Percentiles rank a stretch among this genome's conserved stretches.
These are phyloP conservation scores for Rhynchosporium graminicola DNA, from an alignment of 2,329 filamentous ascomycete species.

Conservation along the genomic window DNA sequence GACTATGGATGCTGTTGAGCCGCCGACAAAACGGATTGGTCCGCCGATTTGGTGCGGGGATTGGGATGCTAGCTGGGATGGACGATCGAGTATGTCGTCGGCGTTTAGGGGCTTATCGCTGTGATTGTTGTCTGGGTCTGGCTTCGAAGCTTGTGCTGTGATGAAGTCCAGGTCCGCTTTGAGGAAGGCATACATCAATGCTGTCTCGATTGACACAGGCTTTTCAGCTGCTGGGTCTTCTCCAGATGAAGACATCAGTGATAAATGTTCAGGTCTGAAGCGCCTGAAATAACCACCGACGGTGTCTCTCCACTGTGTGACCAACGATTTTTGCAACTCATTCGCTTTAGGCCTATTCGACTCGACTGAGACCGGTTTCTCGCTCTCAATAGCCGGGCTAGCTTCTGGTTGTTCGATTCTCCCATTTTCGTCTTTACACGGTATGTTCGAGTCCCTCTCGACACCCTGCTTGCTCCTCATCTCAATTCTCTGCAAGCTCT, in stretches of 20 bases:
- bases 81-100: constrained; percentile 76
- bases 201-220: constrained; percentile 67
- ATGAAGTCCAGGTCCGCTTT: constrained; percentile 95
- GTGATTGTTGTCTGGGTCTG: constrained; percentile 69
- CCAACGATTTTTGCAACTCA: constrained; percentile 68
- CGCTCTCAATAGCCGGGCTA: constrained; percentile 44
- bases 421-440: constrained; percentile 36
- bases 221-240: constrained; percentile 34
- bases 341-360: constrained; percentile 59
- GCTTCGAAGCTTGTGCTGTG: constrained; percentile 80
- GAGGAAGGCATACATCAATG: constrained; percentile 89
- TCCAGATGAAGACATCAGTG: constrained; percentile 41
- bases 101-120: constrained; percentile 80
- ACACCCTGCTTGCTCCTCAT: constrained; percentile 52
- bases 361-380: constrained; percentile 40
- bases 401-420: constrained; percentile 41
- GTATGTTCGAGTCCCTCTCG: constrained; percentile 35
- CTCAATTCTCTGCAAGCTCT: constrained; percentile 47
- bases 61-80: constrained; percentile 54
- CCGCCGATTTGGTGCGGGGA: constrained; percentile 65
- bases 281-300: constrained; percentile 94
- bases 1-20: constrained; percentile 86
- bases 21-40: constrained; percentile 80
- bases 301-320: constrained; percentile 76
- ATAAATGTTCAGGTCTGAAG: constrained; percentile 81